Conservation (phyloP, 148 eudicot genomes). For the Vaccinium corymbosum region DNA sequence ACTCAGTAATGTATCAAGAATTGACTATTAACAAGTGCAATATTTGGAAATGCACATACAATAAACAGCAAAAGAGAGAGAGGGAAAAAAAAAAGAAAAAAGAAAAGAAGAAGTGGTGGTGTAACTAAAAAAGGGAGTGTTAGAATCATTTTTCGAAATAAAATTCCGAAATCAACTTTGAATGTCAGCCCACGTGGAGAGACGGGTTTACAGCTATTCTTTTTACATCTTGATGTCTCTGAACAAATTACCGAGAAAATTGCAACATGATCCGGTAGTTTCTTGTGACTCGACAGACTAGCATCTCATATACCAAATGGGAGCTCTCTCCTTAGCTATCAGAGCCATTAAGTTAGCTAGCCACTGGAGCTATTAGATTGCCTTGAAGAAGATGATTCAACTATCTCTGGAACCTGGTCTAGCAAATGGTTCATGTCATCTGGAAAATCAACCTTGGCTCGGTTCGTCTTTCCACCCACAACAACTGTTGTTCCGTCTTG, state of each 20-base stretch:
- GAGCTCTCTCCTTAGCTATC: background rate
- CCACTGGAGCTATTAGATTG: constrained; percentile 37
- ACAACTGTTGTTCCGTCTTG: constrained; percentile 93
- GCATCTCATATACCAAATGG: background rate
- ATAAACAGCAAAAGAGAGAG: too few relatives aligned
- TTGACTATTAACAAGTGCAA: too few relatives aligned
- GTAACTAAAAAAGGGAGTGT: too few relatives aligned
- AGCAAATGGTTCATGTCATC: constrained; percentile 67
- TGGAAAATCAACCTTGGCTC: constrained; percentile 80
- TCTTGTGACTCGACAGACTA: background rate
- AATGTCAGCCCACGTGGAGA: background rate
- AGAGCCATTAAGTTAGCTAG: constrained; percentile 25
- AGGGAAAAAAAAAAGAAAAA: fast-evolving
- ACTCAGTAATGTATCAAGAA: too few relatives aligned
- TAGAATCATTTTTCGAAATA: too few relatives aligned
- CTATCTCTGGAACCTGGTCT: constrained; percentile 80
- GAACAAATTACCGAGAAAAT: background rate
- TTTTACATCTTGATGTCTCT: background rate
- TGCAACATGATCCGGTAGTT: background rate
- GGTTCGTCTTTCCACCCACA: constrained; percentile 93
- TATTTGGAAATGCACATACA: too few relatives aligned
- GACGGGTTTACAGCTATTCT: background rate
- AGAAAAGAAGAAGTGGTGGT: too few relatives aligned
- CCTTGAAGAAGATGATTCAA: constrained; percentile 37
- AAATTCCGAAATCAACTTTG: background rate